These are phyloP conservation scores for Dissophora globulifera DNA, from an alignment of 192 early-diverging fungal species.

Conservation along the genomic window DNA sequence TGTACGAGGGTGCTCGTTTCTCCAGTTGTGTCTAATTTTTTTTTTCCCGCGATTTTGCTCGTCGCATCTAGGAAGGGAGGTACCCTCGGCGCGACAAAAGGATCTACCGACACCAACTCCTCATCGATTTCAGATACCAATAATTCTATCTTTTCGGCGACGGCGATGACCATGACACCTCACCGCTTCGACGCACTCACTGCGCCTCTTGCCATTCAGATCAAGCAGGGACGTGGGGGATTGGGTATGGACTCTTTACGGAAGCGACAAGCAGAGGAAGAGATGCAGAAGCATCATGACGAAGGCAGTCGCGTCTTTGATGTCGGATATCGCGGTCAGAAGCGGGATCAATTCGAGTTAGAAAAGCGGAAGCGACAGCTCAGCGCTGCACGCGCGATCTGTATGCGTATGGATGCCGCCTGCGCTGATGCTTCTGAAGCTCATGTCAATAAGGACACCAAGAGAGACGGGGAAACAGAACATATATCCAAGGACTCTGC, in stretches of 20 bases:
- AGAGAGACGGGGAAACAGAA: too few species aligned
- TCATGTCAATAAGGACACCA: too few species aligned
- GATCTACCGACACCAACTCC: background rate
- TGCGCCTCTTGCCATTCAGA: constrained; percentile 31
- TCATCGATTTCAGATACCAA: too few species aligned
- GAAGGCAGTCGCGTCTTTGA: constrained; percentile 42
- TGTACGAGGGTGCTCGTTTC: too few species aligned
- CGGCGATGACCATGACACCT: too few species aligned
- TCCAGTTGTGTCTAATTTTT: too few species aligned
- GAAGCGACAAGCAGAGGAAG: constrained; percentile 53
- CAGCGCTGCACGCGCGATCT: constrained; percentile 49
- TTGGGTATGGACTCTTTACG: constrained; percentile 55
- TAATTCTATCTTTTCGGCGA: too few species aligned
- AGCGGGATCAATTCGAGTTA: constrained; percentile 41
- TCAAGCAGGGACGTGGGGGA: constrained; percentile 56
- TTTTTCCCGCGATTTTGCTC: too few species aligned
- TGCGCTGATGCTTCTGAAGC: background rate
- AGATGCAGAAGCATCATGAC: constrained; percentile 24
- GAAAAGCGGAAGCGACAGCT: constrained; percentile 46
- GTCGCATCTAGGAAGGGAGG: constrained; percentile 50
- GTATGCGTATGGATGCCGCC: constrained; percentile 53
- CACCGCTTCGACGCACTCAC: background rate
- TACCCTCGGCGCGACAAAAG: constrained; percentile 43
- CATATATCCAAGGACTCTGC: too few species aligned
- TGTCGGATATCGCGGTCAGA: constrained; percentile 50